phyloP scores from a whole-genome alignment of 2,329 filamentous ascomycete genomes.

The Teratosphaeriaceae sp. region DNA sequence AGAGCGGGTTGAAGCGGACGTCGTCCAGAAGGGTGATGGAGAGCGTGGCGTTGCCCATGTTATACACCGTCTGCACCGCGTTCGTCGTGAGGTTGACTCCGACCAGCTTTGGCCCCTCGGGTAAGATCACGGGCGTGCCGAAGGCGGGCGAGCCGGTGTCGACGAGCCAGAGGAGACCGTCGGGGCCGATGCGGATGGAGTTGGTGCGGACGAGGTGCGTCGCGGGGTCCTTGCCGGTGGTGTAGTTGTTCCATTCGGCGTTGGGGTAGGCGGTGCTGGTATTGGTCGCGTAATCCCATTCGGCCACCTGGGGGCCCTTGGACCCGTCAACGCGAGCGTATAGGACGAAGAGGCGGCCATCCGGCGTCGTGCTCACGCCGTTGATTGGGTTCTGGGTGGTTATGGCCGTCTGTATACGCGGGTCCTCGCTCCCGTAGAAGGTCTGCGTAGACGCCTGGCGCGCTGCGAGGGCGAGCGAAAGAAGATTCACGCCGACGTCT shows the following conservation, averaged over 20 bases:
- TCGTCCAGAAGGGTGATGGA: constrained; percentile 30
- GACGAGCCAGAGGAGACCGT: constrained; percentile 29
- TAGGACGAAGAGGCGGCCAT: constrained; percentile 26
- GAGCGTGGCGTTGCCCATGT: constrained; percentile 28
- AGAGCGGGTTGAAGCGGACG: constrained; percentile 28
- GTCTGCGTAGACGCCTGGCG: background rate
- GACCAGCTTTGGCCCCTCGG: constrained; percentile 30
- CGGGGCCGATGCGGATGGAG: constrained; percentile 27
- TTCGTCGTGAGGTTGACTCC: constrained; percentile 30
- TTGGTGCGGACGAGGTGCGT: constrained; percentile 24
- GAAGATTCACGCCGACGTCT: too few species aligned
- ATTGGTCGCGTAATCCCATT: constrained; percentile 21
- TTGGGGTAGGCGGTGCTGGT: constrained; percentile 22
- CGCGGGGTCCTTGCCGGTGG: constrained; percentile 19
- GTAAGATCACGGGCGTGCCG: constrained; percentile 24
- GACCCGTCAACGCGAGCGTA: constrained; percentile 26
- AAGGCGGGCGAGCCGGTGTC: constrained; percentile 26
- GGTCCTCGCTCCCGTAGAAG: background rate
- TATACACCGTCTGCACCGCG: constrained; percentile 27
- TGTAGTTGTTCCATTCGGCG: constrained; percentile 27
- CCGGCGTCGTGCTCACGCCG: constrained; percentile 23
- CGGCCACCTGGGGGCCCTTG: constrained; percentile 25
- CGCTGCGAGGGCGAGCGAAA: background rate
- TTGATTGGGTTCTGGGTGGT: constrained; percentile 15
- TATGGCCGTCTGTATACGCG: background rate